phyloP scores from a whole-genome alignment of 192 early-diverging fungal species.

The Coemansia reversa region DNA sequence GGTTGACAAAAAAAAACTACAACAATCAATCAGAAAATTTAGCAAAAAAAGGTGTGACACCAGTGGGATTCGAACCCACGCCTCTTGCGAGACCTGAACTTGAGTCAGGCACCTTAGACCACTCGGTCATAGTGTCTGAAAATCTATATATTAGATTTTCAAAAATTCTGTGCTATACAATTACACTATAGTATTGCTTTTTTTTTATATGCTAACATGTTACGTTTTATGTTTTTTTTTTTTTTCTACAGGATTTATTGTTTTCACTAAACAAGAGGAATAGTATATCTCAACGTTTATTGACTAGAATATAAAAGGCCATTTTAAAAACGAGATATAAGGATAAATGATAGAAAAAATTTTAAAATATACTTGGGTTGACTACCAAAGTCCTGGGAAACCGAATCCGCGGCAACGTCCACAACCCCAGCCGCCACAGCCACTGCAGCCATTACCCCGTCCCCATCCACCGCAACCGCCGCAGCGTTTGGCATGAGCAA shows the following conservation, averaged over 20 bases:
- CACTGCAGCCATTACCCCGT: not conserved
- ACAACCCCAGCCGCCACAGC: not conserved
- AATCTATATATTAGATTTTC: not conserved
- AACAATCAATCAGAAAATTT: not conserved
- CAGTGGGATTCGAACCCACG: constrained; percentile 1
- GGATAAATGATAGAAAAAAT: not conserved
- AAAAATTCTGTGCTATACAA: not conserved
- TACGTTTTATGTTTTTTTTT: not conserved
- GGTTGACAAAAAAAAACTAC: not conserved
- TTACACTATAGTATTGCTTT: no score
- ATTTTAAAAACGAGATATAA: not conserved
- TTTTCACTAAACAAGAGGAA: not conserved
- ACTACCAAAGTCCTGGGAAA: not conserved
- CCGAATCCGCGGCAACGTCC: not conserved
- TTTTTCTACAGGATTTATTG: not conserved
- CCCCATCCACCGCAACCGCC: not conserved
- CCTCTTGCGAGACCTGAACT: constrained; percentile 1
- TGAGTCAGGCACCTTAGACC: not conserved
- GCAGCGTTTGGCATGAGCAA: not conserved
- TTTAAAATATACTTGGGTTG: not conserved
- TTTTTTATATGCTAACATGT: not conserved
- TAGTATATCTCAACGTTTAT: not conserved
- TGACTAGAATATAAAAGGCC: not conserved
- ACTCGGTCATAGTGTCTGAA: not conserved
- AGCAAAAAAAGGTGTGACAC: not conserved